Base-by-base conservation (phyloP, 305 asterid species). In the Euphrasia arctica region DNA sequence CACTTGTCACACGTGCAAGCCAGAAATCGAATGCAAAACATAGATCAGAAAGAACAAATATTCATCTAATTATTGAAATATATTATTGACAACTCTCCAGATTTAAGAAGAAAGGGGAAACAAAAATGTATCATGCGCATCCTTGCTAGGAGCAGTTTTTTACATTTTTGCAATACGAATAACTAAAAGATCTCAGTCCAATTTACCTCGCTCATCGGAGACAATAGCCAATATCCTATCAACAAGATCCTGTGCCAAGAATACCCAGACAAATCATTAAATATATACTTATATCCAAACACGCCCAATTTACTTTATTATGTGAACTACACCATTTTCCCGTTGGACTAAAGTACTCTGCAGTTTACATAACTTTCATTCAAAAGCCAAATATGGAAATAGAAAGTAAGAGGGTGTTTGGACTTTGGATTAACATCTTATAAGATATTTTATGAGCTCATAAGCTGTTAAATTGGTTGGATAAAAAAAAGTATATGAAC, bases 131-230 rank as follows among this genome's bases (percentile, higher is more conserved):
- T 43, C 25, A 51, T 27, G 51, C 15, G 62, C 34, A 49, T 60
- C 45, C 72, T 34, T 31, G 50, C 43, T 57, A 9, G 39, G 43
- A 62, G 65, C 32, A 51, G 65, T 41, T 32, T 58, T 36, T 8
- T 32, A 47, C 12, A 65, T 66, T 49, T 39, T 70, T 57, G 54
- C 50, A 62, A 70, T 14, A 34, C 64, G 64, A 71, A 42, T 25
- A 56, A 47, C 52, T 34, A 58, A 60, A 62, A 25, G 58, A 58
- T 12, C 5, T 25, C 61, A 58, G 62, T 15, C 43, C 42, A 67
- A 56, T 72, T 70, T 82, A 90, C 99, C 99, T 83, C 81, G 79
- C 18, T 88, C 99, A 73, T 86, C 93, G 4, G 96, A 79, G 62
- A 94, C 85, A 58, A 80, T 69, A 49, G 84, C 79, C 78, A 91